Conservation (phyloP, 2,329 filamentous ascomycete genomes). For the Corniculantispora saksenae region DNA sequence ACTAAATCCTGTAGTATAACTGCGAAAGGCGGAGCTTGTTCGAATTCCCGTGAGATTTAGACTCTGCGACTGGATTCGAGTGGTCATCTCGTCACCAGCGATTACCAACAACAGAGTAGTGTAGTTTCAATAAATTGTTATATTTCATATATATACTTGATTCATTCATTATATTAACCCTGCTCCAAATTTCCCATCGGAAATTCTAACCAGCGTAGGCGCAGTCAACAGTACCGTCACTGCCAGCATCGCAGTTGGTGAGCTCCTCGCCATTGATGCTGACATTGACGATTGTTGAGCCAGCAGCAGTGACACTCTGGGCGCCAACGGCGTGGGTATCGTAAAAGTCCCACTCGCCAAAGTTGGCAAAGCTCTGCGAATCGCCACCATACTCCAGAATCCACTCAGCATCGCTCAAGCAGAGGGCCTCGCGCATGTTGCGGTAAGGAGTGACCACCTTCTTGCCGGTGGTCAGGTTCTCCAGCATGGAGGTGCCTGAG, state of each 20-base stretch:
- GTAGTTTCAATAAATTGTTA: too few species aligned
- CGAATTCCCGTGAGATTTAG: too few species aligned
- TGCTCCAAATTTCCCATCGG: too few species aligned
- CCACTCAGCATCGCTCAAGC: constrained; percentile 59
- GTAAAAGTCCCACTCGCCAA: constrained; percentile 18
- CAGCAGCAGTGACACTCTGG: constrained; percentile 38
- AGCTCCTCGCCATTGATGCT: neutral
- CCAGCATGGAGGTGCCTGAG: constrained; percentile 6
- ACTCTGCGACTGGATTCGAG: too few species aligned
- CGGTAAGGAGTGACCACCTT: constrained; percentile 50
- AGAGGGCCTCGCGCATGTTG: constrained; percentile 41
- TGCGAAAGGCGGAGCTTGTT: too few species aligned
- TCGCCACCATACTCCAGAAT: constrained; percentile 49
- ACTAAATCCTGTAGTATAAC: too few species aligned
- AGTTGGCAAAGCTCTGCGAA: constrained; percentile 13
- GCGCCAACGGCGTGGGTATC: constrained; percentile 19
- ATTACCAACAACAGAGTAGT: too few species aligned
- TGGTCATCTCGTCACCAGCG: too few species aligned
- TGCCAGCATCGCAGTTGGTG: neutral
- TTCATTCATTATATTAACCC: too few species aligned
- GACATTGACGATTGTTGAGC: constrained; percentile 10
- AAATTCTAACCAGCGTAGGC: too few species aligned
- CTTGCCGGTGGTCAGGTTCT: constrained; percentile 51
- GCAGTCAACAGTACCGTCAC: neutral
- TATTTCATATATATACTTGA: too few species aligned